Conservation (phyloP, 306 rosid genomes). For the Corylus heterophylla region DNA sequence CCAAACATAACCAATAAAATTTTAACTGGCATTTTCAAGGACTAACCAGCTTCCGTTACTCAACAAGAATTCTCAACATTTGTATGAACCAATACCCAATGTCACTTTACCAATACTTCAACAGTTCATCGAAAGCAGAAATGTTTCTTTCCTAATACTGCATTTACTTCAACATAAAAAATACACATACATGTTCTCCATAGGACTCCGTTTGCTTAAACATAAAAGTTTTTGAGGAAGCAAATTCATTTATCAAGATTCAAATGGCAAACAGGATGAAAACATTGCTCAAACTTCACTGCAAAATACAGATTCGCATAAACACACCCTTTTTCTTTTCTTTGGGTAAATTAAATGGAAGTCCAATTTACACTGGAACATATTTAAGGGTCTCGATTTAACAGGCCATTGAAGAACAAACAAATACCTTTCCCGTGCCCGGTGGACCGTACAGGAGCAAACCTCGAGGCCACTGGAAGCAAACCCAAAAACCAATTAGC, state of each 20-base stretch:
- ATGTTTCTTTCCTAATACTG: background rate
- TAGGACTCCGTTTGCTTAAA: background rate
- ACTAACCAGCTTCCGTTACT: background rate
- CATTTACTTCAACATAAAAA: background rate
- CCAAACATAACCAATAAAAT: background rate
- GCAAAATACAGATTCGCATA: background rate
- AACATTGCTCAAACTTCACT: background rate
- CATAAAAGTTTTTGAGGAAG: background rate
- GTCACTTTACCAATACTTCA: background rate
- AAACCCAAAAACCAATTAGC: constrained; percentile 21
- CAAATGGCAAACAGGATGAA: background rate
- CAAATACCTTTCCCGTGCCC: constrained; percentile 84
- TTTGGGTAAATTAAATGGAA: background rate
- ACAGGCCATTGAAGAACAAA: background rate
- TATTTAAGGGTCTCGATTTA: background rate
- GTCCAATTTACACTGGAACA: background rate
- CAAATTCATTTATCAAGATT: background rate
- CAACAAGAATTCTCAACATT: background rate
- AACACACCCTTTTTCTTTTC: background rate
- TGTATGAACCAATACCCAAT: background rate
- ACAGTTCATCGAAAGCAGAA: background rate
- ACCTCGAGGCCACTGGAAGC: constrained; percentile 82
- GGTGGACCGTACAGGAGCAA: constrained; percentile 89
- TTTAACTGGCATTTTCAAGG: background rate
- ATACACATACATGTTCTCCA: background rate